Evolutionary conservation across 257 asterid species (phyloP).

Genomic region (Nicotiana undulata): DNA sequence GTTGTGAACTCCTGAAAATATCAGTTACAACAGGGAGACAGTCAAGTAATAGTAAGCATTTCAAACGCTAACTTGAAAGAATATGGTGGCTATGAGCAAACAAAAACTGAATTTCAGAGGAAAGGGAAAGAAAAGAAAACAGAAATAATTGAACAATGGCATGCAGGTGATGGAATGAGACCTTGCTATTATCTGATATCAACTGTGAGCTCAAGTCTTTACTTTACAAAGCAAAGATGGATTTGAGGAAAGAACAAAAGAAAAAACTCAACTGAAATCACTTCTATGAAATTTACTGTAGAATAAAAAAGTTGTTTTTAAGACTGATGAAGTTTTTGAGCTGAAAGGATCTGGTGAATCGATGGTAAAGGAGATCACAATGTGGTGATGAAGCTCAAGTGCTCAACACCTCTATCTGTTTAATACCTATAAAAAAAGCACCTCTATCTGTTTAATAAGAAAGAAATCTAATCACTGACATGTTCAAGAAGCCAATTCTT

Average conservation of each 20-base stretch:
- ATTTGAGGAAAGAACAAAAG: neutral
- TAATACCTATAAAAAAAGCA: neutral
- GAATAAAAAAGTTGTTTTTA: neutral
- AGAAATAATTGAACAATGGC: neutral
- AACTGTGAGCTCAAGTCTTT: neutral
- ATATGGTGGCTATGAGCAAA: neutral
- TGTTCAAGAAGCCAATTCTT: neutral
- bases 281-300: neutral
- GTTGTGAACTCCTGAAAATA: conserved; percentile 54
- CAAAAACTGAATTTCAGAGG: neutral
- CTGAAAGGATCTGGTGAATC: neutral
- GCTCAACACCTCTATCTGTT: neutral
- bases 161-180: neutral
- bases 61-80: neutral
- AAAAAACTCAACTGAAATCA: neutral
- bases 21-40: conserved; percentile 1
- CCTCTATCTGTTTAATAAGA: neutral
- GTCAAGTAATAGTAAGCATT: neutral
- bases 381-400: neutral
- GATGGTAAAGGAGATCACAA: neutral
- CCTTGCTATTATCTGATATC: neutral
- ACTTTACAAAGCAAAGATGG: neutral
- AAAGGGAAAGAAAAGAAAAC: neutral
- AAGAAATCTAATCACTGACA: neutral
- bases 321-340: neutral